Conservation (phyloP, 805 yeast species). For the Candida alai region DNA sequence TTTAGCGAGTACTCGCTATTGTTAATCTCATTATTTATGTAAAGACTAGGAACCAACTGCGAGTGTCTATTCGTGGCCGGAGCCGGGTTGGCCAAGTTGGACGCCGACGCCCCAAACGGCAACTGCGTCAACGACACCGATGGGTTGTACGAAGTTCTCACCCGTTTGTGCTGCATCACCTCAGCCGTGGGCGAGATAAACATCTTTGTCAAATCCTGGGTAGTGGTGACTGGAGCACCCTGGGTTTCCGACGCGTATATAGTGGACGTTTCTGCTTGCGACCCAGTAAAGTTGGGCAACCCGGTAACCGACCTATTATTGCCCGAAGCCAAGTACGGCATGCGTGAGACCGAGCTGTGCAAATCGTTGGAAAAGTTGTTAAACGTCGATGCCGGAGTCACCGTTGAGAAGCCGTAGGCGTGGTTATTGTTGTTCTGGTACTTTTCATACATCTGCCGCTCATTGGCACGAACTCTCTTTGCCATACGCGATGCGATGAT, state of each 20-base stretch:
- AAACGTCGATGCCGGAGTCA: constrained; percentile 18
- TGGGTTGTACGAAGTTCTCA: constrained; percentile 18
- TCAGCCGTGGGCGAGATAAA: constrained; percentile 82
- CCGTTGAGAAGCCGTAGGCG: constrained; percentile 23
- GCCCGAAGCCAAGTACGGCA: constrained; percentile 24
- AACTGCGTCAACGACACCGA: constrained; percentile 17
- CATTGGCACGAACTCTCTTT: constrained; percentile 36
- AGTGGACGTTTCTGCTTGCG: constrained; percentile 26
- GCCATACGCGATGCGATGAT: constrained; percentile 50
- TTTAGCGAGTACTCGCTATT: constrained; percentile 27
- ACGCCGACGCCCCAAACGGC: constrained; percentile 15
- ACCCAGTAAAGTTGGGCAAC: constrained; percentile 9
- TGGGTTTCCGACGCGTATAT: constrained; percentile 30
- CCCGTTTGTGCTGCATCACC: constrained; percentile 50
- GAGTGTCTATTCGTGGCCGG: constrained; percentile 27
- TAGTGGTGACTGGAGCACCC: constrained; percentile 28
- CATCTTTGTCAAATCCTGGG: constrained; percentile 45
- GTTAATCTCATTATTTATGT: constrained; percentile 37
- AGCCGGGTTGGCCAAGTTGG: constrained; percentile 16
- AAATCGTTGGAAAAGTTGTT: constrained; percentile 14
- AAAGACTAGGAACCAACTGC: constrained; percentile 31
- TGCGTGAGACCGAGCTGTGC: constrained; percentile 24
- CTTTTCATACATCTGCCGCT: constrained; percentile 29
- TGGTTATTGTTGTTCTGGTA: constrained; percentile 26
- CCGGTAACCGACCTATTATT: constrained; percentile 16